Evolutionary conservation across 1,284 basidiomycete species (phyloP), one percentile per base, ranked within the genome.

Genomic region (Boletus nobilissimus): DNA sequence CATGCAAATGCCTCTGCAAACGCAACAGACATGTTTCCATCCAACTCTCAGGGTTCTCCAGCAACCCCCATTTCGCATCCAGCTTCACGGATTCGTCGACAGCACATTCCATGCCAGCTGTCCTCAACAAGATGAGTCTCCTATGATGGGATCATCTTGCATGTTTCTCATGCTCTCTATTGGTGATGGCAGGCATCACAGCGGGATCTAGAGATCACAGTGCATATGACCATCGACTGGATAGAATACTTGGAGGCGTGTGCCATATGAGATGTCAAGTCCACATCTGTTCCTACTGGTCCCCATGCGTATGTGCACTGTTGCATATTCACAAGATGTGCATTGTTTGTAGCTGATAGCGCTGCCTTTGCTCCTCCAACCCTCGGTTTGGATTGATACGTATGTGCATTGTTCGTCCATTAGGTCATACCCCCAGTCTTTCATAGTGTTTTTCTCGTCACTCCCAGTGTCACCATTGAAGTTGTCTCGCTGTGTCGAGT

Each of bases 151-250:
- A 57, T 29, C 29, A 57, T 57, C 16, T 57, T 6, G 54, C 54
- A 16, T 29, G 54, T 57, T 57, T n/a, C 54, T 57, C 29, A 57
- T n/a, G 29, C 54, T 57, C 32, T 11, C 19, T 19, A 22, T 51
- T 70, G n/a, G 38, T 5, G 51, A 19, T 26, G 18, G 32, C 39
- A 81, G 80, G 24, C 4, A 9, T 7, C 40, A 14, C 66, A 75
- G 3, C 64, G 16, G 29, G 76, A 80, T 63, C 39, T 80, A n/a
- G 79, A 80, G 51, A 63, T 80, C 9, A 78, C 72, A 8, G 70
- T 75, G 19, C 80, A 78, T 48, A 81, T 54, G 46, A 66, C 66
- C 16, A 51, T 81, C 10, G 67, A 78, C n/a, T 62, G 24, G 64
- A 38, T 36, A 22, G 69, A 70, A 39, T 65, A 74, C 40, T 22